Evolutionary conservation across 2,329 filamentous ascomycete genomes (phyloP).

Genomic region (Colletotrichum navitas): DNA sequence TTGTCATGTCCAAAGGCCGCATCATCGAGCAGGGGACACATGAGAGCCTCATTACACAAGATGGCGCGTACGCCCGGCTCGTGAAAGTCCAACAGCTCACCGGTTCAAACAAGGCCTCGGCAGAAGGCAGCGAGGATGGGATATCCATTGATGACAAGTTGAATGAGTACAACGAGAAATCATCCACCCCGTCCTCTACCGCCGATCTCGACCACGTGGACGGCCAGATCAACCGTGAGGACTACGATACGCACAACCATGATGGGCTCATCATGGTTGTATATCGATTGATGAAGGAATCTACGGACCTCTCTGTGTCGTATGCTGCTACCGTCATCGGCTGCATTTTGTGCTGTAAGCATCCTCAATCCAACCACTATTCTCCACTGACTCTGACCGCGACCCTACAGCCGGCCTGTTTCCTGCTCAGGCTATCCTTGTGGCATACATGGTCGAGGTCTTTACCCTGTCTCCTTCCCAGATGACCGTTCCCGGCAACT

Average conservation of each 20-base stretch:
- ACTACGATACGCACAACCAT: neutral
- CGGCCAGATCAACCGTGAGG: neutral
- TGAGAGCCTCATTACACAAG: conserved; percentile 40
- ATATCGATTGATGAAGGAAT: neutral
- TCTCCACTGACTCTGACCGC: neutral
- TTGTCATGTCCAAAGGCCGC: conserved; percentile 49
- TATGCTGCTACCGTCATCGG: neutral
- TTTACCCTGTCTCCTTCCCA: neutral
- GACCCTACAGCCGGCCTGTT: neutral
- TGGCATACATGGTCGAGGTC: neutral
- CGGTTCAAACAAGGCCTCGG: neutral
- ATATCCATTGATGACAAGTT: neutral
- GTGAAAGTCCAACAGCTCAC: conserved; percentile 44
- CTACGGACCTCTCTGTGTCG: neutral
- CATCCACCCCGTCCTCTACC: neutral
- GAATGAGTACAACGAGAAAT: neutral
- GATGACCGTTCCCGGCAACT: neutral
- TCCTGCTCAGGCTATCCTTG: neutral
- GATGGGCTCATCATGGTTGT: neutral
- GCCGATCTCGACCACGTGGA: neutral
- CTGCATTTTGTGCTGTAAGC: neutral
- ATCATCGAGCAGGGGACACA: conserved; percentile 46
- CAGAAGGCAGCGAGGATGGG: neutral
- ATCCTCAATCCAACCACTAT: neutral
- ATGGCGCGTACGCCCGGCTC: conserved; percentile 9